phyloP scores from a whole-genome alignment of 768 basidiomycete genomes.

The Termitomyces sp. region DNA sequence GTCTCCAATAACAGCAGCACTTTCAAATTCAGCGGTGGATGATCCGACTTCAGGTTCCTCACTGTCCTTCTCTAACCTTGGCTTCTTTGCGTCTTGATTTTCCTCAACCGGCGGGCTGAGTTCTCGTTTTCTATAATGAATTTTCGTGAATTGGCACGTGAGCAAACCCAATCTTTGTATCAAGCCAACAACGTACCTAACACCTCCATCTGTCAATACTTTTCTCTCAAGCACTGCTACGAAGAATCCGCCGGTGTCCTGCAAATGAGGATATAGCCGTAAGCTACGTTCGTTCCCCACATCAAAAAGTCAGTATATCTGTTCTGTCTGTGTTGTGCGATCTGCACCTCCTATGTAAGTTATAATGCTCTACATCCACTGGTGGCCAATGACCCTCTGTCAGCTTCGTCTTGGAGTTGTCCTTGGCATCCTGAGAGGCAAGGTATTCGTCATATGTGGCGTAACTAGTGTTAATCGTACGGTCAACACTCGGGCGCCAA shows the following conservation, averaged over 20 bases:
- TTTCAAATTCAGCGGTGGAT: conserved; percentile 12
- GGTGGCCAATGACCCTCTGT: conserved; percentile 79
- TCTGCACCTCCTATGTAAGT: conserved; percentile 66
- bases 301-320: neutral
- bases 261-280: conserved; percentile 90
- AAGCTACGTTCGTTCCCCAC: conserved; percentile 46
- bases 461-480: conserved; percentile 42
- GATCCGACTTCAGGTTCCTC: conserved; percentile 3
- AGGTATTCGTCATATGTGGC: conserved; percentile 58
- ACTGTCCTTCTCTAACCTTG: conserved; percentile 29
- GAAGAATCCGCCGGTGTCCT: conserved; percentile 97
- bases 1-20: neutral
- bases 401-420: conserved; percentile 58
- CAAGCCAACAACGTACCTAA: conserved; percentile 13
- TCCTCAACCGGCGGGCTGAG: conserved; percentile 29
- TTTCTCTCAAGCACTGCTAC: conserved; percentile 80
- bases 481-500: conserved; percentile 75
- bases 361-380: conserved; percentile 47
- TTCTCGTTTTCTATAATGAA: conserved; percentile 46
- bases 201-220: neutral
- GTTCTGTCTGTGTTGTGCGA: neutral
- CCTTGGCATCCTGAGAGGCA: conserved; percentile 40
- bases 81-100: conserved; percentile 45
- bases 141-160: neutral
- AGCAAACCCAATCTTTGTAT: neutral